A percentile compares a stretch with the other conserved stretches of the same genome.
Conservation (phyloP, 1,284 basidiomycete genomes). For the Leccinum fallax region DNA sequence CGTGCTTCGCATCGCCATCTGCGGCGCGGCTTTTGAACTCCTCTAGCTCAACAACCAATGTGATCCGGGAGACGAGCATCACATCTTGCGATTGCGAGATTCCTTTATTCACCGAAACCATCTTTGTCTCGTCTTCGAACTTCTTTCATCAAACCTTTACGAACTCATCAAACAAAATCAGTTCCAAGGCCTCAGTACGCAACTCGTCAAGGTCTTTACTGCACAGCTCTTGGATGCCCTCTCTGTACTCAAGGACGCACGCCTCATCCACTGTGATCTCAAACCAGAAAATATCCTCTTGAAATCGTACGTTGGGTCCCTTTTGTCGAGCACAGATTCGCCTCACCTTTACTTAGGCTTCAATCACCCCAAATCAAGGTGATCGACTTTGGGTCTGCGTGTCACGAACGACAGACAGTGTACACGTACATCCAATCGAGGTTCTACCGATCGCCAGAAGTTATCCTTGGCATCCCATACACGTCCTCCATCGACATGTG, state of each 20-base stretch:
- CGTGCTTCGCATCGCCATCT: slow-evolving; percentile 33
- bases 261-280: slow-evolving; percentile 96
- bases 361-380: slow-evolving; percentile 99
- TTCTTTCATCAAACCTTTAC: slow-evolving; percentile 96
- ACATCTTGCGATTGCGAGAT: slow-evolving; percentile 93
- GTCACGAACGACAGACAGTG: slow-evolving; percentile 97
- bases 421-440: slow-evolving; percentile 99
- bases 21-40: background rate
- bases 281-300: slow-evolving; percentile 97
- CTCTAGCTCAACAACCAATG: slow-evolving; percentile 86
- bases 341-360: slow-evolving; percentile 53
- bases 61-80: slow-evolving; percentile 94
- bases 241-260: slow-evolving; percentile 91
- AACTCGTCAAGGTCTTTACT: slow-evolving; percentile 98
- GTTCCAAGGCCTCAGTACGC: slow-evolving; percentile 95
- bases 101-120: slow-evolving; percentile 98
- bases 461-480: slow-evolving; percentile 93
- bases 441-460: slow-evolving; percentile 98
- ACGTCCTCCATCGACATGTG: slow-evolving; percentile 95
- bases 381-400: slow-evolving; percentile 99
- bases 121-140: slow-evolving; percentile 96
- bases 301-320: slow-evolving; percentile 71
- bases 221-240: slow-evolving; percentile 93
- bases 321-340: slow-evolving; percentile 6
- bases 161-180: slow-evolving; percentile 99